Conservation (phyloP, 345 rosid species). For the Gossypioides kirkii region DNA sequence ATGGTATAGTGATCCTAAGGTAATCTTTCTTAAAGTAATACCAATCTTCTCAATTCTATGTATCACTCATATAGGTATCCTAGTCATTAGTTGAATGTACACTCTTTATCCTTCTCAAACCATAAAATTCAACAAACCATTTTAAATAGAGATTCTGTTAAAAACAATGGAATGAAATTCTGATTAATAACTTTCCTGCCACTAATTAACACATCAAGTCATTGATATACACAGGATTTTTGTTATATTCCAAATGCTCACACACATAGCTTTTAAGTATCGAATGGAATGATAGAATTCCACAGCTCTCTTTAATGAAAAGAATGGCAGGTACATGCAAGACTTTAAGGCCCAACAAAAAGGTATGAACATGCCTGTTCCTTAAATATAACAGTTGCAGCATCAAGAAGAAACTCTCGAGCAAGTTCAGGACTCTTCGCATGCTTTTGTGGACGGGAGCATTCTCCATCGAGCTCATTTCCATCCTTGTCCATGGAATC, state of each 20-base stretch:
- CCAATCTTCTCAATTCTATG: not conserved
- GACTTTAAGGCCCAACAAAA: conserved; percentile 5
- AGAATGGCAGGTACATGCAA: conserved; percentile 14
- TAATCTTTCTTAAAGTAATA: not conserved
- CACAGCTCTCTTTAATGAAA: conserved; percentile 2
- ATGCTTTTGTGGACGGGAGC: conserved; percentile 96
- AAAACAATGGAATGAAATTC: not conserved
- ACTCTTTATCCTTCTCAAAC: not conserved
- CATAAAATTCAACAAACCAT: conserved; percentile 1
- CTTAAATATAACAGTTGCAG: conserved; percentile 88
- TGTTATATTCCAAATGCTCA: not conserved
- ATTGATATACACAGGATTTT: not conserved
- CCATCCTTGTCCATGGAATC: conserved; percentile 92
- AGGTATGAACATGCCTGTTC: conserved; percentile 63
- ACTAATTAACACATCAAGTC: not conserved
- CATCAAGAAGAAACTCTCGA: conserved; percentile 98
- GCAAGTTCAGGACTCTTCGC: conserved; percentile 99
- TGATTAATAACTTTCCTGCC: not conserved
- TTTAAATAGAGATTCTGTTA: not conserved
- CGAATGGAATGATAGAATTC: not conserved
- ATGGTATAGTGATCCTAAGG: not conserved
- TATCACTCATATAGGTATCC: not conserved
- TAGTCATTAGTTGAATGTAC: not conserved
- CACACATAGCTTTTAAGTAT: not conserved
- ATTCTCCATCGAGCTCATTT: conserved; percentile 93